Evolutionary conservation across 1,139 yeast species (phyloP), one percentile per base, ranked within the genome.

Genomic region (Zygoascus meyerae): DNA sequence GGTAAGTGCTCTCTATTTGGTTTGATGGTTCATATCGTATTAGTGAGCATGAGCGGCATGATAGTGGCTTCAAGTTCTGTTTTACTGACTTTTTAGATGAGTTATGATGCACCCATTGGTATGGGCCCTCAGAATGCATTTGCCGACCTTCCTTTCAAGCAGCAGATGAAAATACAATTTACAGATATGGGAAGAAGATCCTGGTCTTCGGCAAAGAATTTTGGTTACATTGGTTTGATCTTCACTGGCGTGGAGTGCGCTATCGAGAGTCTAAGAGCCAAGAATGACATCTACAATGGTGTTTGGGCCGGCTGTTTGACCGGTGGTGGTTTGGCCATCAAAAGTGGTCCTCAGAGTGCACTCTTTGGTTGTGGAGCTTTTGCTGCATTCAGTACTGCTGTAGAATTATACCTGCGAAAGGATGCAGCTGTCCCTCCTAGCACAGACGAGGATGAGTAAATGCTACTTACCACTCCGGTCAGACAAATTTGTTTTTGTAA

Each of bases 191-290:
- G 94, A 30, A 78, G 73, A 57, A 75, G 97, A 63, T 79, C 97
- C 7, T 85, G 78, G 70, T 74, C 84, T 1, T 81, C 92, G 59
- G 98, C 98, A 2, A 89, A 86, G 64, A 92, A 87, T 66, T 92
- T 92, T 63, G 98, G 97, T 21, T 86, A 83, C 61, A 86, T 92
- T 57, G 98, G 98, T 59, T 77, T 86, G 74, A 84, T 94, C 34
- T 92, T 86, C 65, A 79, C 96, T 2, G 97, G 97, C 28, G 95
- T 92, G 2, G 98, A 92, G 65, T 92, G 98, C 71, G 76, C 83
- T 42, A 80, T 92, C 49, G 98, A 92, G 66, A 52, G 64, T 7
- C 68, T 86, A 49, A 35, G 98, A 58, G 98, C 97, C 3, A 89
- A 86, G 60, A 90, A 85, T 62, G 98, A 92, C 67, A 78, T 90